These are phyloP conservation scores for Trametes hirsuta DNA, from an alignment of 1,284 basidiomycete genomes.

Conservation along the genomic window DNA sequence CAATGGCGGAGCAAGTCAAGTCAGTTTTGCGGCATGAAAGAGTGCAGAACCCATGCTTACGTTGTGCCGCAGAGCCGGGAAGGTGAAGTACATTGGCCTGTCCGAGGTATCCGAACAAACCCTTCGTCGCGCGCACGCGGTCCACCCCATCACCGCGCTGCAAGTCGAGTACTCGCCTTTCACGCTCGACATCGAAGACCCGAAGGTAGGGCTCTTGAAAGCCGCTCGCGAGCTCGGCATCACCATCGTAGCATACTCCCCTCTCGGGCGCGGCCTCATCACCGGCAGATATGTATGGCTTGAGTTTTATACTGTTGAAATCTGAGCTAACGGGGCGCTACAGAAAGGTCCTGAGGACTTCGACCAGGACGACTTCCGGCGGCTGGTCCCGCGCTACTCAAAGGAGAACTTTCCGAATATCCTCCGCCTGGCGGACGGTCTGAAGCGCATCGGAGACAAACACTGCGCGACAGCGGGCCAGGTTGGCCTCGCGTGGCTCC, in stretches of 20 bases:
- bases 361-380: constrained; percentile 49
- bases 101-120: constrained; percentile 47
- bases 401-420: constrained; percentile 50
- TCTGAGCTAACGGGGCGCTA: constrained; percentile 30
- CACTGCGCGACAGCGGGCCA: constrained; percentile 43
- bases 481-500: constrained; percentile 47
- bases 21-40: constrained; percentile 1
- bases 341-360: constrained; percentile 55
- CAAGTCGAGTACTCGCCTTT: constrained; percentile 50
- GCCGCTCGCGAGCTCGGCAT: constrained; percentile 35
- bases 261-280: constrained; percentile 46
- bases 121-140: constrained; percentile 46
- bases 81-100: constrained; percentile 45
- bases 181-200: constrained; percentile 38
- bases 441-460: constrained; percentile 36
- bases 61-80: constrained; percentile 34
- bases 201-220: constrained; percentile 33
- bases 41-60: neutral
- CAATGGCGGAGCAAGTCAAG: constrained; percentile 39
- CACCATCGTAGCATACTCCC: constrained; percentile 46
- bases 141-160: constrained; percentile 43
- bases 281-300: constrained; percentile 39
- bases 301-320: constrained; percentile 12
- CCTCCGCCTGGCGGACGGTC: constrained; percentile 41
- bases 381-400: constrained; percentile 38